A percentile compares a stretch with the other conserved stretches of the same genome.
Evolutionary conservation across 2,329 filamentous ascomycete species (phyloP).

Genomic region (Ophiostoma populinum): DNA sequence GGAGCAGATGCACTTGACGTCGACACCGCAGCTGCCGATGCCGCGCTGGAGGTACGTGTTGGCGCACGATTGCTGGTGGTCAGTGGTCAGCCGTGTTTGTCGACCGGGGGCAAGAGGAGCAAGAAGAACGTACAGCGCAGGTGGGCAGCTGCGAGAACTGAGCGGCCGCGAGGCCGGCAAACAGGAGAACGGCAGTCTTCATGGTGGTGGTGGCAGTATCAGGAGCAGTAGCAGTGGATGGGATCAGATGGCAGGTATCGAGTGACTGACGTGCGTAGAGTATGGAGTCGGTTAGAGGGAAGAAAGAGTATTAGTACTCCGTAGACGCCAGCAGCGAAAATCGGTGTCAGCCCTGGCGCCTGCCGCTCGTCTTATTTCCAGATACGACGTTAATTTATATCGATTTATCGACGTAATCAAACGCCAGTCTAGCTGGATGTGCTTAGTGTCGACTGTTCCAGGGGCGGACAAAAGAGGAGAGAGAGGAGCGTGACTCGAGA

Average conservation of each 20-base stretch:
- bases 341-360: too few species aligned
- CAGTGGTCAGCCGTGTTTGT: too few species aligned
- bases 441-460: too few species aligned
- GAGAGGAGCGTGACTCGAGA: too few species aligned
- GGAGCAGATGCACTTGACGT: conserved; percentile 24
- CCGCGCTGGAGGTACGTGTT: conserved; percentile 15
- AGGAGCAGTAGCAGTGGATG: background rate
- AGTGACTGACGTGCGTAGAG: background rate
- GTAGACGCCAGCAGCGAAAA: too few species aligned
- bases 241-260: background rate
- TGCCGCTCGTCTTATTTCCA: too few species aligned
- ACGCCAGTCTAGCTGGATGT: too few species aligned
- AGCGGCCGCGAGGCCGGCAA: conserved; percentile 33
- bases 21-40: conserved; percentile 19
- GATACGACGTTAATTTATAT: too few species aligned
- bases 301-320: too few species aligned
- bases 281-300: too few species aligned
- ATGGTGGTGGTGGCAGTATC: conserved; percentile 16
- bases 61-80: conserved; percentile 17
- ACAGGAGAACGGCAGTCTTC: conserved; percentile 28
- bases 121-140: conserved; percentile 34
- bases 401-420: too few species aligned
- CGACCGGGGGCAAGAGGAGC: background rate
- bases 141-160: conserved; percentile 29
- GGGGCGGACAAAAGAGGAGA: too few species aligned